Conservation (phyloP, 2,329 filamentous ascomycete genomes). For the Curvularia sp. region DNA sequence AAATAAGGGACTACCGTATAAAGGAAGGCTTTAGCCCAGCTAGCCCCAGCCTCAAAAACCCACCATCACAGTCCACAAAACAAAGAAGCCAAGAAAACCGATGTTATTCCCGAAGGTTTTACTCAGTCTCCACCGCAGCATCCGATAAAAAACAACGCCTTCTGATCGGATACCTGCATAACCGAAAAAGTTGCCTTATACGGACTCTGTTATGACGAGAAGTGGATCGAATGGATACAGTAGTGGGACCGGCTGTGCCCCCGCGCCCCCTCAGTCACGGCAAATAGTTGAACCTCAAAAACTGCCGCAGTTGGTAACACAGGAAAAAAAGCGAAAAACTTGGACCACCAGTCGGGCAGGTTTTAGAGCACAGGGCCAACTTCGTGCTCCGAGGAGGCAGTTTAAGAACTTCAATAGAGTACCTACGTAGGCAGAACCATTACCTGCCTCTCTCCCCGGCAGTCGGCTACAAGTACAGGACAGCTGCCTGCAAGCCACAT, state of each 20-base stretch:
- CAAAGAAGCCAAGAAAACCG: background rate
- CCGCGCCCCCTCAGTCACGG: background rate
- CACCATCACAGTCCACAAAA: background rate
- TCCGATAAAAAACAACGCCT: background rate
- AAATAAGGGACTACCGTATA: background rate
- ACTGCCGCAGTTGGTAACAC: background rate
- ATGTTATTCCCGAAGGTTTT: background rate
- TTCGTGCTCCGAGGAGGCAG: background rate
- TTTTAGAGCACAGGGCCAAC: background rate
- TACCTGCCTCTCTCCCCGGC: background rate
- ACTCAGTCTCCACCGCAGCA: background rate
- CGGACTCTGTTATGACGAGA: background rate
- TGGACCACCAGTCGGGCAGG: background rate
- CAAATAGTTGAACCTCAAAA: background rate
- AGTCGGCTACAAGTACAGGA: background rate
- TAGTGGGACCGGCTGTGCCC: background rate
- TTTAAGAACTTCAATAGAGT: background rate
- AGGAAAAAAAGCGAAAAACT: background rate
- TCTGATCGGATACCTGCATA: background rate
- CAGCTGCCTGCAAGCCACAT: background rate
- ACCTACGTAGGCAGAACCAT: background rate
- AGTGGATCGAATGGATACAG: background rate
- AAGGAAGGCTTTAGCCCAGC: background rate
- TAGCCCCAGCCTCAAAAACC: background rate
- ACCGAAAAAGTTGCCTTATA: background rate